Evolutionary conservation across 169 alveolate species (phyloP).

Genomic region (Fabrea salina): DNA sequence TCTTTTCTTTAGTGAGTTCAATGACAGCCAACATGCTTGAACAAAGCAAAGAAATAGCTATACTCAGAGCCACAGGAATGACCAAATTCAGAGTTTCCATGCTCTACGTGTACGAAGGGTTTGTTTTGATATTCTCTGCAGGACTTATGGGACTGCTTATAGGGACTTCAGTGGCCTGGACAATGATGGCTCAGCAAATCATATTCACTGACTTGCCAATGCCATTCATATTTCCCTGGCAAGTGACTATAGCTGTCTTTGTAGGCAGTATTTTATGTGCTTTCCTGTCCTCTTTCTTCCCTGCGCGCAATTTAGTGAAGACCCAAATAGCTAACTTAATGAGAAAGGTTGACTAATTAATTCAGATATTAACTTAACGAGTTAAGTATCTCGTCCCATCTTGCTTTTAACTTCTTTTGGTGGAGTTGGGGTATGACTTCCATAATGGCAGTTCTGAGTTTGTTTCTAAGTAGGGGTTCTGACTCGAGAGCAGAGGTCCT

Average conservation of each 20-base stretch:
- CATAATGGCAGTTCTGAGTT: not conserved
- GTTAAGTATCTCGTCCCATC: slow-evolving; percentile 22
- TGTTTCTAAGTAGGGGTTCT: not conserved
- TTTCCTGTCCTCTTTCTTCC: slow-evolving; percentile 51
- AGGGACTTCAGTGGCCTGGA: slow-evolving; percentile 77
- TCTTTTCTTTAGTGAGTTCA: slow-evolving; percentile 79
- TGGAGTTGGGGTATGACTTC: not conserved
- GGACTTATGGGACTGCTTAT: slow-evolving; percentile 76
- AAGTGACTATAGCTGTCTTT: slow-evolving; percentile 41
- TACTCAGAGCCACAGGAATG: slow-evolving; percentile 78
- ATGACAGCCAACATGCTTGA: slow-evolving; percentile 84
- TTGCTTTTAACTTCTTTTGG: slow-evolving; percentile 9
- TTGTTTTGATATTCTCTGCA: slow-evolving; percentile 71
- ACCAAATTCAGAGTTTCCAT: slow-evolving; percentile 56
- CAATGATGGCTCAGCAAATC: slow-evolving; percentile 78
- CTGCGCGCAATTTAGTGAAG: slow-evolving; percentile 48
- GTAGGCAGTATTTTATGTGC: slow-evolving; percentile 59
- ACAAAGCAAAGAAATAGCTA: slow-evolving; percentile 80
- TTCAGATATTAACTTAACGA: not conserved
- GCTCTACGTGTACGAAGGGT: slow-evolving; percentile 76
- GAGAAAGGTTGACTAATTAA: slow-evolving; percentile 28
- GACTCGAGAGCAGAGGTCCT: slow-evolving; percentile 23
- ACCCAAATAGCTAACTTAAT: slow-evolving; percentile 53
- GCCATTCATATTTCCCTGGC: slow-evolving; percentile 69
- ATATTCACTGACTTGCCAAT: slow-evolving; percentile 71